Evolutionary conservation across 371 early-diverging fungal genomes (phyloP).

Genomic region (Mortierella sp.): DNA sequence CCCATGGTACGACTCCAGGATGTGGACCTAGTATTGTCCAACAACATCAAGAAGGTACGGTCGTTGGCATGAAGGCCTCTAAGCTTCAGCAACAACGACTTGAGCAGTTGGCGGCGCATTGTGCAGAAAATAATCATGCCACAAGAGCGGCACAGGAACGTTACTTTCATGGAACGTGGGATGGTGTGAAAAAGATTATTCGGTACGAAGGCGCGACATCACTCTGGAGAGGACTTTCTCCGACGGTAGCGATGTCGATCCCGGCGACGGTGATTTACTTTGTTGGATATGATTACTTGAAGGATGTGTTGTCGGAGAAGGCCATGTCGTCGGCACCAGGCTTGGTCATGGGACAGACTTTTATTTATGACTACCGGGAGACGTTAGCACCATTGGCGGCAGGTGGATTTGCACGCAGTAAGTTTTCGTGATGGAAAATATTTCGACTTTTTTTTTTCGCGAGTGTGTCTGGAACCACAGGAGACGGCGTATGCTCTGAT

Average conservation of each 20-base stretch:
- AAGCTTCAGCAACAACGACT: slow-evolving; percentile 34
- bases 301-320: slow-evolving; percentile 62
- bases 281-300: slow-evolving; percentile 91
- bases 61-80: slow-evolving; percentile 46
- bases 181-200: slow-evolving; percentile 83
- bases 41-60: slow-evolving; percentile 47
- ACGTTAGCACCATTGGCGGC: slow-evolving; percentile 78
- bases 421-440: slow-evolving; percentile 2
- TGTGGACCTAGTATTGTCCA: slow-evolving; percentile 48
- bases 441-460: neutral
- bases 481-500: neutral
- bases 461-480: neutral
- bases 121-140: slow-evolving; percentile 46
- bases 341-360: slow-evolving; percentile 17
- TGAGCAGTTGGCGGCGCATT: slow-evolving; percentile 44
- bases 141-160: slow-evolving; percentile 35
- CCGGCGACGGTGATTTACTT: slow-evolving; percentile 95
- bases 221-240: slow-evolving; percentile 91
- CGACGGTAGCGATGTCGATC: slow-evolving; percentile 88
- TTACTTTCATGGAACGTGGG: slow-evolving; percentile 60
- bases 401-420: slow-evolving; percentile 86
- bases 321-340: slow-evolving; percentile 12
- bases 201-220: slow-evolving; percentile 80
- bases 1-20: slow-evolving; percentile 18
- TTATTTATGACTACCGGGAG: slow-evolving; percentile 46